phyloP scores from a whole-genome alignment of 2,329 filamentous ascomycete species.

The Xylariaceae sp. region DNA sequence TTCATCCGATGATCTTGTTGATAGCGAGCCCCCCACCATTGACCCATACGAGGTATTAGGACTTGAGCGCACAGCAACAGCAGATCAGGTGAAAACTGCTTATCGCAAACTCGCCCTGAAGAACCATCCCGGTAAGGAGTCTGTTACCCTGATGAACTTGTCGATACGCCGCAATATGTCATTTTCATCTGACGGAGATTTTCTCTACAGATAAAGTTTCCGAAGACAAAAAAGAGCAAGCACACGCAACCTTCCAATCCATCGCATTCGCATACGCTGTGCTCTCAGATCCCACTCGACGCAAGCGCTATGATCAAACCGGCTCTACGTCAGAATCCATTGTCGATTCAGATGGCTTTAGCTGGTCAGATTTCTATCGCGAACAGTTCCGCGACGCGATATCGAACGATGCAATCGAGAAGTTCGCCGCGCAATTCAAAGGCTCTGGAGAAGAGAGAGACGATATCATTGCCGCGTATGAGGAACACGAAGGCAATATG shows the following conservation, averaged over 20 bases:
- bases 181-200: conserved; percentile 1
- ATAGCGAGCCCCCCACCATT: conserved; percentile 56
- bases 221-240: conserved; percentile 60
- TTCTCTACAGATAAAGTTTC: conserved; percentile 64
- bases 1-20: conserved; percentile 46
- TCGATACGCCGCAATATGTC: not conserved
- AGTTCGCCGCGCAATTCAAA: conserved; percentile 75
- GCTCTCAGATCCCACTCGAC: conserved; percentile 74
- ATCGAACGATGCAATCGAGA: conserved; percentile 65
- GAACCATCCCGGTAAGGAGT: conserved; percentile 68
- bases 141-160: not conserved
- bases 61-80: conserved; percentile 63
- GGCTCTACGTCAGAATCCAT: conserved; percentile 83
- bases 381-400: conserved; percentile 76
- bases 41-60: conserved; percentile 77
- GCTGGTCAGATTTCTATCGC: conserved; percentile 86
- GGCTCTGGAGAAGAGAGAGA: conserved; percentile 76
- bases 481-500: conserved; percentile 67
- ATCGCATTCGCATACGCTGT: conserved; percentile 93
- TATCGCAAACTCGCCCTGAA: conserved; percentile 88
- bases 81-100: conserved; percentile 77
- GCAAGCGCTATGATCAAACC: conserved; percentile 82
- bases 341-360: conserved; percentile 71
- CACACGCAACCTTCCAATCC: conserved; percentile 78
- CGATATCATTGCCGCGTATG: conserved; percentile 73